These are phyloP conservation scores for Lentinula sp. DNA, from an alignment of 768 basidiomycete species.

Conservation along the genomic window DNA sequence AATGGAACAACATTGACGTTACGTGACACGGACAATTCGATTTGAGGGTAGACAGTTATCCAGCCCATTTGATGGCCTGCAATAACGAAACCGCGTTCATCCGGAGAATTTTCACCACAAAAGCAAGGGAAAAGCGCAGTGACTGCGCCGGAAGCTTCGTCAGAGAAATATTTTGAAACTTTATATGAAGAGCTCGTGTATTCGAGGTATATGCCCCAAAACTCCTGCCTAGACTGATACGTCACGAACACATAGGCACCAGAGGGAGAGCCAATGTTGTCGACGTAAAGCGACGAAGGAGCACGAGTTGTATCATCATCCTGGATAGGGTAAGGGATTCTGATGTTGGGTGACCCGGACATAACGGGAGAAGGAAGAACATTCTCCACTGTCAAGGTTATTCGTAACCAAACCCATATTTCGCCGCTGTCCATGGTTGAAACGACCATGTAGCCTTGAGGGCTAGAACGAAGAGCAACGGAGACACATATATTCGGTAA, in stretches of 20 bases:
- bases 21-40: slow-evolving; percentile 2
- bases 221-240: slow-evolving; percentile 40
- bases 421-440: slow-evolving; percentile 53
- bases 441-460: slow-evolving; percentile 33
- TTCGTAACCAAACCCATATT: slow-evolving; percentile 49
- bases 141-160: slow-evolving; percentile 40
- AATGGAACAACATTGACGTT: slow-evolving; percentile 7
- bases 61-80: slow-evolving; percentile 63
- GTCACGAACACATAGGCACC: slow-evolving; percentile 46
- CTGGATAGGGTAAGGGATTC: slow-evolving; percentile 29
- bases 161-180: slow-evolving; percentile 38
- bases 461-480: slow-evolving; percentile 36
- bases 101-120: slow-evolving; percentile 27
- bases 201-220: slow-evolving; percentile 46
- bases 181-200: slow-evolving; percentile 20
- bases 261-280: slow-evolving; percentile 18
- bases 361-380: slow-evolving; percentile 12
- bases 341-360: slow-evolving; percentile 18
- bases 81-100: slow-evolving; percentile 46
- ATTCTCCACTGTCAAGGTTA: slow-evolving; percentile 19
- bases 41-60: slow-evolving; percentile 57
- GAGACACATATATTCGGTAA: slow-evolving; percentile 46
- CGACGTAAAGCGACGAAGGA: slow-evolving; percentile 18
- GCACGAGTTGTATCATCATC: slow-evolving; percentile 1
- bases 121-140: slow-evolving; percentile 41